Base-by-base conservation (phyloP, 371 early-diverging fungal species). In the Rhizopus arrhizus region DNA sequence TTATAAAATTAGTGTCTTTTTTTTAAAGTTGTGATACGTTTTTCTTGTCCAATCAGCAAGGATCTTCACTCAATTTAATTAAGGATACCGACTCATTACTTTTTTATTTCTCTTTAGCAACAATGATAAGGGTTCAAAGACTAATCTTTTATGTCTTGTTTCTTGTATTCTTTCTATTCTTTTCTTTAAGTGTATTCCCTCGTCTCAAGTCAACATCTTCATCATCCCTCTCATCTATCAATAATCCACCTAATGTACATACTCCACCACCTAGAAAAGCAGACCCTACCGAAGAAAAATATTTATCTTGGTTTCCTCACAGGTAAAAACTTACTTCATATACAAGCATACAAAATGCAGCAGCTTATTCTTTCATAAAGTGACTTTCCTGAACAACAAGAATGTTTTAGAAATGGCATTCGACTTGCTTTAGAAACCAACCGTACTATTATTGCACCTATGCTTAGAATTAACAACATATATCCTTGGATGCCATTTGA, bases 401-500 rank as follows among this genome's bases (percentile, higher is more conserved):
- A 74, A 71, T 69, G 73, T 1, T 80, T 80, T 56, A 58, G 77
- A 61, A 76, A 74, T 58, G 80, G 75, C 29, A 64, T 80, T 35
- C 73, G 77, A 52, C 58, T 80, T 41, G 80, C 71, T 11, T 58
- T 73, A 43, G 77, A 76, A 36, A 76, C 75, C 11, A 74, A 74
- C 31, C 74, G 80, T 43, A 76, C 74, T 1, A 67, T 80, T 16
- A 73, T 80, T 50, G 80, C 75, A 53, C 80, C 80, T 36, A 72
- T 69, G 74, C 61, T 76, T 22, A 63, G 80, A 34, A 59, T 80
- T 11, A 73, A 77, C 36, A 59, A 59, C 8, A 57, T 58, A 40
- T 72, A 69, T 62, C 66, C 66, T 3, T 80, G 77, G 75, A 49
- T 61, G n/a, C 73, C 80, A 5, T 80, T 80, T 48, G 69, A 74